Percentiles rank a stretch among this genome's conserved stretches.
These are phyloP conservation scores for Lignosus rhinocerotis DNA, from an alignment of 1,284 basidiomycete species.

Conservation along the genomic window DNA sequence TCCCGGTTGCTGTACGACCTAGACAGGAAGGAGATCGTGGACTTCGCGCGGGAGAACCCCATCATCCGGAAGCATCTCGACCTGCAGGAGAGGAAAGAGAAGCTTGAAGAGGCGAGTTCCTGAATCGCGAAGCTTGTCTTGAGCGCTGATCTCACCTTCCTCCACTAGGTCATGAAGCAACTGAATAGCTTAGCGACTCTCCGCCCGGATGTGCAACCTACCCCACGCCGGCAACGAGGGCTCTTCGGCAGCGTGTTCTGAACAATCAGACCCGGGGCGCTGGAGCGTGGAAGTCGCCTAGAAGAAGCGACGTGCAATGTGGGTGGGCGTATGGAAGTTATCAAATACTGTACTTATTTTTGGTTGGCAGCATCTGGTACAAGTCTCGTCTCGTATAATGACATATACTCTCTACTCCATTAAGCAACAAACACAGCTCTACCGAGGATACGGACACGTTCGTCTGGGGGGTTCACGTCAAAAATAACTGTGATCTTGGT, in stretches of 20 bases:
- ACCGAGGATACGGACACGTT: too few relatives aligned
- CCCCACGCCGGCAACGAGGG: slow-evolving; percentile 68
- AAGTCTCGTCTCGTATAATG: slow-evolving; percentile 5
- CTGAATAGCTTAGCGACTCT: slow-evolving; percentile 84
- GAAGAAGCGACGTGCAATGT: neutral
- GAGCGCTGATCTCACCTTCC: neutral
- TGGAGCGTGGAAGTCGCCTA: neutral
- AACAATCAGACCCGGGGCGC: neutral
- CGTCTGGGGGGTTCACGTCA: too few relatives aligned
- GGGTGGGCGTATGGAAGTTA: neutral
- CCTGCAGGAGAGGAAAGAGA: slow-evolving; percentile 95
- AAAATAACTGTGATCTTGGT: too few relatives aligned
- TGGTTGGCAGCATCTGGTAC: neutral
- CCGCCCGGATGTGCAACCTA: slow-evolving; percentile 72
- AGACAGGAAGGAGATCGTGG: slow-evolving; percentile 81
- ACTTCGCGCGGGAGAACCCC: slow-evolving; percentile 96
- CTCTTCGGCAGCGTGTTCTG: slow-evolving; percentile 71
- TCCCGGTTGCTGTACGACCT: slow-evolving; percentile 92
- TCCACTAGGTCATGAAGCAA: slow-evolving; percentile 80
- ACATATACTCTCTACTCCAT: slow-evolving; percentile 8
- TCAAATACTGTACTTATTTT: slow-evolving; percentile 13
- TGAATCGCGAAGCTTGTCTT: neutral
- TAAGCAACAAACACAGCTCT: neutral
- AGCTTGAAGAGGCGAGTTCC: slow-evolving; percentile 82
- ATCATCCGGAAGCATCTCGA: slow-evolving; percentile 86